Base-by-base conservation (phyloP, 73 alveolate species). In the Tetrahymena thermophila region DNA sequence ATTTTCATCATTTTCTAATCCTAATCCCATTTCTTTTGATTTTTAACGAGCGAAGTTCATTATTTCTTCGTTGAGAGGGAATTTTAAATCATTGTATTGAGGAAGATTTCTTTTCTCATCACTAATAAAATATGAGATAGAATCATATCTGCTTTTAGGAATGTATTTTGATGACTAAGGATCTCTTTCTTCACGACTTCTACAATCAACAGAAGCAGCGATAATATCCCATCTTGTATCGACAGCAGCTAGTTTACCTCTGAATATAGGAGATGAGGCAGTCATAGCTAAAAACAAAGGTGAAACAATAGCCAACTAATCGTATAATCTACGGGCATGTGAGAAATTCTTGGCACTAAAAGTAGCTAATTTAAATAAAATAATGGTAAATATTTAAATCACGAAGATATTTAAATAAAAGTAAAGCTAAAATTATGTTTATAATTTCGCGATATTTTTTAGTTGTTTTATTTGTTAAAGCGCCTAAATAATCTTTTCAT, bases 211-310 rank as follows among this genome's bases (percentile, higher is more conserved):
- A 31, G 99, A 94, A 96, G 97, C 96, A 8, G 97, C 96, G 35
- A 99, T 97, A 57, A 98, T 97, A 89, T 96, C 97, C 99, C 99
- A 99, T 96, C 99, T 96, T 94, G 98, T 96, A 94, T 99, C 99
- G 95, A 97, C 85, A 95, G 96, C 98, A 25, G 99, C 94, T 35
- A 99, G 35, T 96, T 99, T 98, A 56, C 99, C 99, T 94, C 97
- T 98, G 85, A 93, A 97, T 35, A 97, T 94, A 19, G 99, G 99
- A 43, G 98, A 94, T 25, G 97, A 95, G 71, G 99, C 98, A 23
- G 99, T 96, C 23, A 98, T 95, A 17, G 99, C 98, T n/a, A 98
- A 98, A 31, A 98, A 94, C 14, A 97, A 84, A 23, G 99, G 98
- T 38, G 98, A 96, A 35, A 96, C 94, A 21, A 98, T 97, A 93